A percentile compares a stretch with the other conserved stretches of the same genome.
phyloP scores from a whole-genome alignment of 2,329 filamentous ascomycete genomes.

The Ceratocystis smalleyi region DNA sequence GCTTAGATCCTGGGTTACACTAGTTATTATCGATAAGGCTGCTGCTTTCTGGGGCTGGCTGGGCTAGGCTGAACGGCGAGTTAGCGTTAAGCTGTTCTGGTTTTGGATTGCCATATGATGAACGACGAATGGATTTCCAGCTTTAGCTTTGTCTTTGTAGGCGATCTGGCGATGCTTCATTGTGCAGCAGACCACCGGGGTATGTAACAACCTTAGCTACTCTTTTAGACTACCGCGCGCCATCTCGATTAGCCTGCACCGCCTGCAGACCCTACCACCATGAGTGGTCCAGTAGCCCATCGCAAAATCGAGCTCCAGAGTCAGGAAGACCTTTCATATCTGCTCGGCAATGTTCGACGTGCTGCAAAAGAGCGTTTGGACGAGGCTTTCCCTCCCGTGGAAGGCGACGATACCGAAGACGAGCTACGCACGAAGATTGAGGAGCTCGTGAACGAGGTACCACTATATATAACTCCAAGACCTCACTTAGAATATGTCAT shows the following conservation, averaged over 20 bases:
- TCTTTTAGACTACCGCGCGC: not conserved
- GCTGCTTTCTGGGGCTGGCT: not conserved
- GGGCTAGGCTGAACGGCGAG: not conserved
- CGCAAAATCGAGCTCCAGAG: conserved; percentile 68
- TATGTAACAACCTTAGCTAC: not conserved
- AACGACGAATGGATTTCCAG: no score
- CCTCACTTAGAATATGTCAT: not conserved
- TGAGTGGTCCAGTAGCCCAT: conserved; percentile 34
- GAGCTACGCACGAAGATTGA: conserved; percentile 44
- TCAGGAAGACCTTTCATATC: conserved; percentile 55
- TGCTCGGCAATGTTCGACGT: conserved; percentile 52
- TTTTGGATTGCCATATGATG: not conserved
- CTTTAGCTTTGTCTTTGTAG: not conserved
- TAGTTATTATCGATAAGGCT: not conserved
- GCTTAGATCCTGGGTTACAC: not conserved
- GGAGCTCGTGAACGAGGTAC: conserved; percentile 42
- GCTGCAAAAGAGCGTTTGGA: conserved; percentile 53
- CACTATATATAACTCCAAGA: conserved; percentile 5
- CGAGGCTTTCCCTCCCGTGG: conserved; percentile 49
- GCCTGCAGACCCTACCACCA: conserved; percentile 16
- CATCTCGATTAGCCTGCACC: not conserved
- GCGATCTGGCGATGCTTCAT: not conserved
- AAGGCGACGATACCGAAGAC: conserved; percentile 32
- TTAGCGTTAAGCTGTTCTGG: not conserved
- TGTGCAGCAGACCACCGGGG: not conserved